Evolutionary conservation across 768 basidiomycete genomes (phyloP).

Genomic region (Boletus subparvulus): DNA sequence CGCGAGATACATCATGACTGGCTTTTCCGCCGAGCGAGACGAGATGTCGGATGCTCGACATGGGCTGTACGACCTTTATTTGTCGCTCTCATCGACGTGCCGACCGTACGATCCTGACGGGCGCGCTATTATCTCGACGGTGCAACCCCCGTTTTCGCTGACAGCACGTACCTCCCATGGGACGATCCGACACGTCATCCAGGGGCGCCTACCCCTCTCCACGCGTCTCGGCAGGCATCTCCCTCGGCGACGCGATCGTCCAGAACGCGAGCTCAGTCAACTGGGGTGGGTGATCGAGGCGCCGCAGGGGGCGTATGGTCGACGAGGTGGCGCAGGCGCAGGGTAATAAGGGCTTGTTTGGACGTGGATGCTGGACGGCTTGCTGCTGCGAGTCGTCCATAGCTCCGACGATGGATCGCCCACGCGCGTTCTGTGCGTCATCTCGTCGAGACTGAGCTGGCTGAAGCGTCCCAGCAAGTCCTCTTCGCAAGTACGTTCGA

Average conservation of each 20-base stretch:
- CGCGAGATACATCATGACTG: too few relatives aligned
- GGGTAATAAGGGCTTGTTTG: too few relatives aligned
- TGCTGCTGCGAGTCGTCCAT: conserved; percentile 28
- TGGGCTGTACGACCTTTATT: not conserved
- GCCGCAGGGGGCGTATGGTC: too few relatives aligned
- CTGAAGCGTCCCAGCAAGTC: conserved; percentile 22
- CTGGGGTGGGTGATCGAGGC: not conserved
- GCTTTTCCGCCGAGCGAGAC: too few relatives aligned
- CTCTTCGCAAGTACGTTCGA: conserved; percentile 26
- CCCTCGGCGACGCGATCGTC: conserved; percentile 11
- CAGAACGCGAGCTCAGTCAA: conserved; percentile 22
- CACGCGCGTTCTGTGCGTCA: not conserved
- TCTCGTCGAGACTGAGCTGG: conserved; percentile 18
- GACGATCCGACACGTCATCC: conserved; percentile 10
- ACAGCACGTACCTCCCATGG: conserved; percentile 13
- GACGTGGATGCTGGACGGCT: not conserved
- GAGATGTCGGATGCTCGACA: too few relatives aligned
- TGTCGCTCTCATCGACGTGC: not conserved
- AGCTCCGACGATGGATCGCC: conserved; percentile 21
- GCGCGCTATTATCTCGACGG: not conserved
- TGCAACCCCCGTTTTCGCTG: conserved; percentile 16
- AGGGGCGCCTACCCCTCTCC: conserved; percentile 20
- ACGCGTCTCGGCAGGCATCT: conserved; percentile 18
- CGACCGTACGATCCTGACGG: too few relatives aligned
- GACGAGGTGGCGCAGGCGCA: too few relatives aligned